These are phyloP conservation scores for Cucurbita pepo DNA, from an alignment of 306 rosid genomes.

Conservation along the genomic window DNA sequence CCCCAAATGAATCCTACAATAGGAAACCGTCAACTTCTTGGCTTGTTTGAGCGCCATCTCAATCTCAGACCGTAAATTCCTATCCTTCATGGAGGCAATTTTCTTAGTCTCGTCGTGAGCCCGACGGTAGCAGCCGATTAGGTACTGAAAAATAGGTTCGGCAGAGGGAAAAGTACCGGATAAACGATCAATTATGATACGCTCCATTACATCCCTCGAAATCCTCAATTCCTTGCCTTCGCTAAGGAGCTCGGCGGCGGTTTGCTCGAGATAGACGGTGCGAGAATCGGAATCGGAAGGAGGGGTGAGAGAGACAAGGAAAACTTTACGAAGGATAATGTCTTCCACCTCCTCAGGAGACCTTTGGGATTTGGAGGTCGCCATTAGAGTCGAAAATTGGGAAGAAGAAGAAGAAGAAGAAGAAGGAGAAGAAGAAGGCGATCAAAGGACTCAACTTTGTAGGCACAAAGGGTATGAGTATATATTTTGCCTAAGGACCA, in stretches of 20 bases:
- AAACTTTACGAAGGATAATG: conserved; percentile 67
- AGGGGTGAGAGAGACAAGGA: conserved; percentile 47
- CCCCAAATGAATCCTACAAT: conserved; percentile 67
- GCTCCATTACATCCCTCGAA: conserved; percentile 58
- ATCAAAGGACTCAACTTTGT: background rate
- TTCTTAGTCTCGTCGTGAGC: conserved; percentile 69
- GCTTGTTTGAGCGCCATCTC: conserved; percentile 48
- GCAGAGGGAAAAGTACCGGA: conserved; percentile 24
- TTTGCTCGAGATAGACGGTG: conserved; percentile 49
- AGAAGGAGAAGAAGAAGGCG: background rate
- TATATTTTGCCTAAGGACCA: conserved; percentile 1
- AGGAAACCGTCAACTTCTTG: conserved; percentile 57
- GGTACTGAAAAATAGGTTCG: conserved; percentile 55
- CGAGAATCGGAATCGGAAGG: conserved; percentile 26
- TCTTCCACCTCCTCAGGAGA: conserved; percentile 72
- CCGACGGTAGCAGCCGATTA: conserved; percentile 58
- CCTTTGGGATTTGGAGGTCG: conserved; percentile 62
- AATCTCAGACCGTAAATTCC: conserved; percentile 38
- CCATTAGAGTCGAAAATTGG: conserved; percentile 17
- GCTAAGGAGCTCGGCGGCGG: conserved; percentile 90
- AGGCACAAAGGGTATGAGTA: background rate
- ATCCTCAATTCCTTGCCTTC: conserved; percentile 54
- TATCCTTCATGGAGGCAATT: conserved; percentile 60
- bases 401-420: background rate
- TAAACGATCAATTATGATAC: conserved; percentile 68